phyloP scores from a whole-genome alignment of 306 rosid genomes.

The Pterocarpus macrocarpus region DNA sequence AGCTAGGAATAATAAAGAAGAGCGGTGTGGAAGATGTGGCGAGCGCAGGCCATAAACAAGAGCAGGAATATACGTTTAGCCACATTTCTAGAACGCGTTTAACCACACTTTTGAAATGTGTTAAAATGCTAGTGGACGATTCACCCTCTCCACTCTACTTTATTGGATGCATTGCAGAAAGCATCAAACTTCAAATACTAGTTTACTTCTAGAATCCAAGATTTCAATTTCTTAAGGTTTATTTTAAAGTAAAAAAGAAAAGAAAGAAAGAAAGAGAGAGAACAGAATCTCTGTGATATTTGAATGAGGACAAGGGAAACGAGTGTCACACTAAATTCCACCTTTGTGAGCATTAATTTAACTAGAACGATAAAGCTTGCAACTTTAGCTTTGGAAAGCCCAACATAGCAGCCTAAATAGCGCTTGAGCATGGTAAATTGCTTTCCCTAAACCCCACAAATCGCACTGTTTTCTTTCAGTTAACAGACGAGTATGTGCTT shows the following conservation, averaged over 20 bases:
- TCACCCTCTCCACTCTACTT: no score
- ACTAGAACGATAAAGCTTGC: slow-evolving; percentile 70
- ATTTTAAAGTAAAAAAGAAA: not conserved
- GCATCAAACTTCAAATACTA: slow-evolving; percentile 23
- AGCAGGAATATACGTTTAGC: no score
- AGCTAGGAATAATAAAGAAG: no score
- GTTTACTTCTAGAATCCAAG: slow-evolving; percentile 41
- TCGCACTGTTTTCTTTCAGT: slow-evolving; percentile 49
- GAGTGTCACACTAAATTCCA: slow-evolving; percentile 67
- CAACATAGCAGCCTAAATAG: slow-evolving; percentile 71
- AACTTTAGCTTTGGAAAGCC: slow-evolving; percentile 65
- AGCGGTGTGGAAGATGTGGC: no score
- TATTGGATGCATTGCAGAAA: no score
- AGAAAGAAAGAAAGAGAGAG: slow-evolving; percentile 34
- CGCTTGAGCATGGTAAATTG: slow-evolving; percentile 52
- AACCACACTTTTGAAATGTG: no score
- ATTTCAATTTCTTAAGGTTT: slow-evolving; percentile 13
- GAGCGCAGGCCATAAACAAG: no score
- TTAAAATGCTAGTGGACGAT: no score
- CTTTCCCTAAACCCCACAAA: slow-evolving; percentile 48
- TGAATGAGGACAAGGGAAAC: slow-evolving; percentile 82
- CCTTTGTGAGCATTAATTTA: slow-evolving; percentile 54
- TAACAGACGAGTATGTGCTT: slow-evolving; percentile 64
- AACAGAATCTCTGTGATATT: slow-evolving; percentile 70
- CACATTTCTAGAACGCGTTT: no score